Base-by-base conservation (phyloP, 495 filamentous ascomycete genomes). In the Aspergillus bridgeri region DNA sequence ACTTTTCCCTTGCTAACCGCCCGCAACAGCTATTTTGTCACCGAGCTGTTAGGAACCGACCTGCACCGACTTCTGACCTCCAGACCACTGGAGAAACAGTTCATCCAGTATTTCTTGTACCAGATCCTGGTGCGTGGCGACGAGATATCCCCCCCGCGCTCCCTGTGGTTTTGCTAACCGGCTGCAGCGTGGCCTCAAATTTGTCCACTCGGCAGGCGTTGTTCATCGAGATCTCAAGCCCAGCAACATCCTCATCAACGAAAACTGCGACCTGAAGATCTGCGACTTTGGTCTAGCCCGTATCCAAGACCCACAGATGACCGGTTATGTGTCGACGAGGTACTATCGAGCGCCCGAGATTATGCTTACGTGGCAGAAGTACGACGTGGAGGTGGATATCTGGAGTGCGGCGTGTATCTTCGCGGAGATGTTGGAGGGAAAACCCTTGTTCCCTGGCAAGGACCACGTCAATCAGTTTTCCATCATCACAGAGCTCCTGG, bases 361-460 rank as follows among this genome's bases (percentile, higher is more conserved):
- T 69, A 98, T 98, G 94, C 91, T 98, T 65, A 98, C 94, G 46
- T 98, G 94, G 94, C 94, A 98, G 74, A 98, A 98, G 76, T 98
- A 98, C 75, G 94, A 98, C 65, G 90, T 97, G 46, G 95, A 98
- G 79, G 94, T 98, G 51, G 94, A 98, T 73, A 96, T 98, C 66
- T 98, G 94, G 94, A 97, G 93, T 68, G 93, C 95, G 9, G 94
- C 93, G 54, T 98, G 94, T 75, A 98, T 98, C 65, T 98, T 98
- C 68, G 94, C 94, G 48, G 94, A 98, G 75, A 98, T 98, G 94
- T 79, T 98, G 59, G 92, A 98, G 76, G 95, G 95, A 58, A 98
- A 98, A 78, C 94, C 94, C 38, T 79, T 98, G 5, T 98, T 98
- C 82, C 94, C 95, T 1, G 94, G 94, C 70, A 98, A 98, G 76